Percentiles rank a stretch among this genome's conserved stretches.
Evolutionary conservation across 768 basidiomycete genomes (phyloP).

Genomic region (Inosperma sp.): DNA sequence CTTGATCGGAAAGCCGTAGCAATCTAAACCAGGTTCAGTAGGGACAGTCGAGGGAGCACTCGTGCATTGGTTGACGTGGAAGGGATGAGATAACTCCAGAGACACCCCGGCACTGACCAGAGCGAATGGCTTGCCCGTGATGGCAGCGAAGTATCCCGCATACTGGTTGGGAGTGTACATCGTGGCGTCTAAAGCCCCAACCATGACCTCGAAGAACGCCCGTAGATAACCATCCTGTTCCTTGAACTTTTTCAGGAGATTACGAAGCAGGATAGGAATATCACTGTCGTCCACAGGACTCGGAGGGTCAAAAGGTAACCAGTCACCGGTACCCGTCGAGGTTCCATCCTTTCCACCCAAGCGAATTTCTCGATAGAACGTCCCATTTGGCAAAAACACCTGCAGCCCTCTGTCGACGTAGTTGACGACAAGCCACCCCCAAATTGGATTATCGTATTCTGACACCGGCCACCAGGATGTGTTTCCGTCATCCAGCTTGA

Average conservation of each 20-base stretch:
- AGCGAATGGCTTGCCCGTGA: background rate
- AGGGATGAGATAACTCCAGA: background rate
- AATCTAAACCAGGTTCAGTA: background rate
- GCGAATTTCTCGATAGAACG: background rate
- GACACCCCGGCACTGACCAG: background rate
- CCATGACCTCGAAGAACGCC: background rate
- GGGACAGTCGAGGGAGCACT: background rate
- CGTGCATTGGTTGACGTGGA: background rate
- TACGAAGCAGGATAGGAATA: background rate
- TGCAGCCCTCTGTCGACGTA: background rate
- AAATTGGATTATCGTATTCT: background rate
- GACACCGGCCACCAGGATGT: background rate
- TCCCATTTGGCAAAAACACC: background rate
- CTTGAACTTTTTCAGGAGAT: too few species aligned
- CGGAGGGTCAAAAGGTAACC: background rate
- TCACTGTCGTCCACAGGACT: background rate
- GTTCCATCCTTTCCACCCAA: background rate
- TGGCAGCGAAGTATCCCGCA: background rate
- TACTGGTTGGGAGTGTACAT: background rate
- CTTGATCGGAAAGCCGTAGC: background rate
- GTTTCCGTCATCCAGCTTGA: background rate
- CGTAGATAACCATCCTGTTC: too few species aligned
- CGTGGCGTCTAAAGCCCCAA: background rate
- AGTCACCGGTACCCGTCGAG: background rate
- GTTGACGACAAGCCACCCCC: background rate